phyloP scores from a whole-genome alignment of 495 filamentous ascomycete genomes.

The Penicillium manginii region DNA sequence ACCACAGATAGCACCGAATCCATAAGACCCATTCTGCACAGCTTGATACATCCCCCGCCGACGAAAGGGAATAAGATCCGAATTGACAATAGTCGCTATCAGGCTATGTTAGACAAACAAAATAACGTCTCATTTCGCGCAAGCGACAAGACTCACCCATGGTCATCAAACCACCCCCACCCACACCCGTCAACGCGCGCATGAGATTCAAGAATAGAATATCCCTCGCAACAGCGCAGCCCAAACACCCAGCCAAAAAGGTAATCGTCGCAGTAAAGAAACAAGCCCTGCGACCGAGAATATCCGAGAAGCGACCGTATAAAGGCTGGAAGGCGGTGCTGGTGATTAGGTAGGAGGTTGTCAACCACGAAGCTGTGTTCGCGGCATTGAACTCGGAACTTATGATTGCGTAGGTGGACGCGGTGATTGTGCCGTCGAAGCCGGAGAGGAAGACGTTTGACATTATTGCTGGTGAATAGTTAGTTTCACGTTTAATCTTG shows the following conservation, averaged over 20 bases:
- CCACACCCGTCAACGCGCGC: conserved; percentile 72
- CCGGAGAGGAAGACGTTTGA: conserved; percentile 68
- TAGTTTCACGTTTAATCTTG: too few species aligned
- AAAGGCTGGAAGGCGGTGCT: conserved; percentile 64
- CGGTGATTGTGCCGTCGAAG: conserved; percentile 69
- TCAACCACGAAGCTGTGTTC: conserved; percentile 65
- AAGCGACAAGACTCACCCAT: conserved; percentile 50
- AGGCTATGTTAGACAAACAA: not conserved
- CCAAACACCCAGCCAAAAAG: conserved; percentile 49
- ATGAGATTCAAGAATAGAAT: conserved; percentile 75
- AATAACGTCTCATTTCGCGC: not conserved
- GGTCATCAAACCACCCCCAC: conserved; percentile 63
- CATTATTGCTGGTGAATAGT: conserved; percentile 53
- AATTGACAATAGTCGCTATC: conserved; percentile 65
- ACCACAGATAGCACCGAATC: conserved; percentile 67
- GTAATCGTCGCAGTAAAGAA: conserved; percentile 48
- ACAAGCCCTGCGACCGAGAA: conserved; percentile 47
- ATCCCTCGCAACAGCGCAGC: conserved; percentile 52
- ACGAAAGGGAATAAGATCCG: conserved; percentile 67
- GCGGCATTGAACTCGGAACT: conserved; percentile 71
- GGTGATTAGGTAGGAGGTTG: conserved; percentile 66
- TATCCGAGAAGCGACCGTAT: conserved; percentile 50
- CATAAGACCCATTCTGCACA: conserved; percentile 63
- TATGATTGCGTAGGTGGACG: conserved; percentile 67
- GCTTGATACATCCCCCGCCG: conserved; percentile 68